Conservation (phyloP, 2,329 filamentous ascomycete genomes). For the Aureobasidium leucospermi region DNA sequence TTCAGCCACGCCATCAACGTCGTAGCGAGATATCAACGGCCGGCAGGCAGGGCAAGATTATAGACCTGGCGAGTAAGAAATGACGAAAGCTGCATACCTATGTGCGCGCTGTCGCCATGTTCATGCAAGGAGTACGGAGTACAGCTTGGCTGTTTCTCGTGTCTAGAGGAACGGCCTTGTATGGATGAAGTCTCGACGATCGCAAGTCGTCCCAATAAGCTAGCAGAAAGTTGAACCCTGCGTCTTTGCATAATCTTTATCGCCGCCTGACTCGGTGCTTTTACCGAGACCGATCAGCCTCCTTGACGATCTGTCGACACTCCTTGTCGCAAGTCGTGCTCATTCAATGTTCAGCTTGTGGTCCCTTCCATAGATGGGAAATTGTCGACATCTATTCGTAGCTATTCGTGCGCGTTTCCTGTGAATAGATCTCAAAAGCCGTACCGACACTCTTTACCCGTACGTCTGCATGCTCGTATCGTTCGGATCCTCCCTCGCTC, state of each 20-base stretch:
- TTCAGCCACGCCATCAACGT: background rate
- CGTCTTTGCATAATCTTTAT: slow-evolving; percentile 4
- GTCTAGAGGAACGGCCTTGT: background rate
- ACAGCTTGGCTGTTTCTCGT: background rate
- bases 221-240: background rate
- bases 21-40: slow-evolving; percentile 4
- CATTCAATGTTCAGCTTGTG: background rate
- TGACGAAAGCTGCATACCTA: background rate
- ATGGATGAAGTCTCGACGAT: background rate
- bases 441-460: background rate
- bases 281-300: slow-evolving; percentile 1
- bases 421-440: background rate
- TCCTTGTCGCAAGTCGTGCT: background rate
- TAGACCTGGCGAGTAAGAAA: background rate
- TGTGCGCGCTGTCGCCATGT: background rate
- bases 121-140: slow-evolving; percentile 1
- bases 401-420: background rate
- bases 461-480: background rate
- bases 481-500: background rate
- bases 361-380: background rate
- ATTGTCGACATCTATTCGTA: background rate
- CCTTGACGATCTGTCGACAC: background rate
- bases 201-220: slow-evolving; percentile 5
- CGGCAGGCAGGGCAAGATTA: background rate
- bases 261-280: background rate